Base-by-base conservation (phyloP, 2,329 filamentous ascomycete species). In the Grosmannia huntii region DNA sequence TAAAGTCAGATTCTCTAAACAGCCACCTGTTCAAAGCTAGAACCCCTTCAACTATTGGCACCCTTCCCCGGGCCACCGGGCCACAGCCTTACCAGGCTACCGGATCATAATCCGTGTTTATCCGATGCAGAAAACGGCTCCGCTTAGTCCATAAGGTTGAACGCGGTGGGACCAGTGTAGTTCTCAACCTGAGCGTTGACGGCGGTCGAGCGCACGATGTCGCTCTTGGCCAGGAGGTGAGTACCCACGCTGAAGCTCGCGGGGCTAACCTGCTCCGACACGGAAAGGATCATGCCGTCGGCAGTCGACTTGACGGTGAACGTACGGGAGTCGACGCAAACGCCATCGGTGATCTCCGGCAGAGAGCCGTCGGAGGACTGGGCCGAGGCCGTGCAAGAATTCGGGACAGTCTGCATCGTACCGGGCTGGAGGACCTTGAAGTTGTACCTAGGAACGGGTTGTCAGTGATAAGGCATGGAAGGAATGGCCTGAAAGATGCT, bases 91-190 rank as follows among this genome's bases (percentile, higher is more conserved):
- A 28, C 28, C 1, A 7, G 28, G 28, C 28, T 7, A 28, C n/a
- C n/a, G n/a, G n/a, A 28, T 28, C n/a, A n/a, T 3, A 3, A 28
- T 1, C 28, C 5, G 28, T 5, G 28, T 5, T 28, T 28, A 4
- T 28, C 28, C 28, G 28, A 28, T 36, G 33, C 12, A 5, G 33
- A 1, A 36, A 36, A 11, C 33, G 28, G 7, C 28, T 28, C 33
- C 31, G 27, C 14, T 55, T 55, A 55, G 5, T 28, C 12, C 21
- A n/a, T 25, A 21, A 57, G 56, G 48, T 6, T 2, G 49, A 57
- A 57, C 2, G 56, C 31, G 19, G 56, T 57, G 33, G 56, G 14
- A 36, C 56, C 56, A 11, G 6, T n/a, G 56, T 57, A 57, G 33
- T 19, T 28, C 49, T 57, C 21, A 25, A 57, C 56, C 31, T 52